phyloP scores from a whole-genome alignment of 2,329 filamentous ascomycete species.

The Penicillium fuscoglaucum region DNA sequence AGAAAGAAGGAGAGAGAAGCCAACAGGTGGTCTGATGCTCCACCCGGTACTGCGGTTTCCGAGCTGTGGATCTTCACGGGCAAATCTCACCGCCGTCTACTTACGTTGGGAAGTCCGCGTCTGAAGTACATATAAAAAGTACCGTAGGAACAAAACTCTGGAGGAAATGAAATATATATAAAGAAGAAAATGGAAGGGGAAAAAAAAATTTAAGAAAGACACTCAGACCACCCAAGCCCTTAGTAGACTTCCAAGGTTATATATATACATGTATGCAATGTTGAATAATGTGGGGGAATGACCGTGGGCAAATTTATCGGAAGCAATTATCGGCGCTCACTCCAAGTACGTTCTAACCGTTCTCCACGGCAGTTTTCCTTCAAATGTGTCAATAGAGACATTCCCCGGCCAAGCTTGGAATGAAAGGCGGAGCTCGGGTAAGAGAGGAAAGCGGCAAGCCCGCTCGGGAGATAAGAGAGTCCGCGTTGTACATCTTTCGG shows the following conservation, averaged over 20 bases:
- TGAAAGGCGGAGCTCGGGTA: constrained; percentile 11
- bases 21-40: constrained; percentile 13
- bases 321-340: neutral
- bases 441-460: neutral
- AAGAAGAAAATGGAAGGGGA: neutral
- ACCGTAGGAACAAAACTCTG: neutral
- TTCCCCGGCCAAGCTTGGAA: neutral
- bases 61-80: constrained; percentile 5
- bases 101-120: neutral
- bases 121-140: neutral
- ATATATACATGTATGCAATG: neutral
- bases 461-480: constrained; percentile 1
- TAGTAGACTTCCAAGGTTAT: neutral
- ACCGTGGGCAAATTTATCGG: constrained; percentile 2
- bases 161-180: neutral
- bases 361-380: neutral
- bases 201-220: neutral
- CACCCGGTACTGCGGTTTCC: neutral
- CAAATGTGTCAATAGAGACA: neutral
- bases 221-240: neutral
- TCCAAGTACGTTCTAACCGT: neutral
- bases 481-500: neutral
- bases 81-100: constrained; percentile 8
- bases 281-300: neutral
- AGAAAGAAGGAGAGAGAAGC: constrained; percentile 10